Evolutionary conservation across 768 basidiomycete species (phyloP).

Genomic region (Rhizopogon salebrosus): DNA sequence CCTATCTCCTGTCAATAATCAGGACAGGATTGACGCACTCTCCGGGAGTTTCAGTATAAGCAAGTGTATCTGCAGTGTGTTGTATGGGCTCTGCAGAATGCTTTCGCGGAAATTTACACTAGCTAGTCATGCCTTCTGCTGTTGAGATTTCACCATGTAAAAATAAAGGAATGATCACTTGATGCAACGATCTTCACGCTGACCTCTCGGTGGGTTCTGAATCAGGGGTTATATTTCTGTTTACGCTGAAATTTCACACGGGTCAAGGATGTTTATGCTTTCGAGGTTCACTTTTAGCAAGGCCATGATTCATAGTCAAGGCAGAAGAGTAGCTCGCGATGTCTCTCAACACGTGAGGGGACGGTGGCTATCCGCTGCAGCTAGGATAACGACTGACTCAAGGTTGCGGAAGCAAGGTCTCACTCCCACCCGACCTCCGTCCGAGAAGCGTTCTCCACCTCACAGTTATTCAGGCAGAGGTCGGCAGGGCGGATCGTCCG

Average conservation of each 20-base stretch:
- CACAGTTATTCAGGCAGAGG: slow-evolving; percentile 1
- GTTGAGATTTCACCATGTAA: too few species aligned
- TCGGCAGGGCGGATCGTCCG: background rate
- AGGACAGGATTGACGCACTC: too few species aligned
- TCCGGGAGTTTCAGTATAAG: too few species aligned
- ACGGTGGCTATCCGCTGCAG: background rate
- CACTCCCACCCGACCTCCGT: background rate
- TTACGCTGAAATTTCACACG: slow-evolving; percentile 1
- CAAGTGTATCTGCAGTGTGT: too few species aligned
- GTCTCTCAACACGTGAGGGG: background rate
- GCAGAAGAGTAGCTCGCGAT: slow-evolving; percentile 5
- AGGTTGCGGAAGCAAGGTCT: background rate
- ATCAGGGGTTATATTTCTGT: background rate
- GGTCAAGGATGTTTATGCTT: background rate
- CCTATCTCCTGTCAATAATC: too few species aligned
- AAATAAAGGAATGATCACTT: too few species aligned
- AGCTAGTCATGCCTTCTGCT: too few species aligned
- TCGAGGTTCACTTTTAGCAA: background rate
- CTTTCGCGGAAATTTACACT: too few species aligned
- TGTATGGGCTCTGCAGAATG: too few species aligned
- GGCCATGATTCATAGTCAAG: slow-evolving; percentile 6
- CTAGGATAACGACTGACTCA: background rate
- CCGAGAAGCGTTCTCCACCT: background rate
- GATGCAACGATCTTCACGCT: too few species aligned
- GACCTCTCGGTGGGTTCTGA: too few species aligned